Evolutionary conservation across 441 rosid species (phyloP).

Genomic region (Corymbia citriodora): DNA sequence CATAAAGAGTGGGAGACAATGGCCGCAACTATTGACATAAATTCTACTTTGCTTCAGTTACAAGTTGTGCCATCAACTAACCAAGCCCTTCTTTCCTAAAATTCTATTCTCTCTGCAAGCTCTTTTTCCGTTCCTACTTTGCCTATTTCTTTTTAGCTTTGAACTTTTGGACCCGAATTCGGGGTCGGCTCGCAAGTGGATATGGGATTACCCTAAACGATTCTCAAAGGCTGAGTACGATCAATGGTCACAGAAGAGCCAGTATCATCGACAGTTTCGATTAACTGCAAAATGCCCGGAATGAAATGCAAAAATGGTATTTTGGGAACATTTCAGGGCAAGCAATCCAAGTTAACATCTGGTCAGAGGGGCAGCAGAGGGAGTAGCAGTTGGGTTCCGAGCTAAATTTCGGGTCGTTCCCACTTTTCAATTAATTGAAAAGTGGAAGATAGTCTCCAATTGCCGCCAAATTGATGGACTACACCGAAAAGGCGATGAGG

Average conservation of each 20-base stretch:
- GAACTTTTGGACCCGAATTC: not conserved
- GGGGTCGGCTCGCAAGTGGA: not conserved
- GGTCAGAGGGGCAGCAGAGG: not conserved
- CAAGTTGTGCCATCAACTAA: conserved; percentile 31
- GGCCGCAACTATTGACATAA: not conserved
- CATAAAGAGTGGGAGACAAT: not conserved
- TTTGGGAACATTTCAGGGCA: not conserved
- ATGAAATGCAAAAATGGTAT: not conserved
- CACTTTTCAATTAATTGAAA: not conserved
- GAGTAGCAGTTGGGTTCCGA: not conserved
- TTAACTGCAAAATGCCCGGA: not conserved
- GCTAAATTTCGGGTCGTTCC: not conserved
- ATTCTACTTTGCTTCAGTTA: conserved; percentile 28
- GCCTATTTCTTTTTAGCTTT: not conserved
- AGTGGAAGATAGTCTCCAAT: not conserved
- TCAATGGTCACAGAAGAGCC: no score
- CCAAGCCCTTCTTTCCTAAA: not conserved
- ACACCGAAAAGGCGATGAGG: not conserved
- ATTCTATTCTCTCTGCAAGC: not conserved
- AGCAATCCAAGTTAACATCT: not conserved
- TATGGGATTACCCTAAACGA: not conserved
- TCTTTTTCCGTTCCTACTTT: not conserved
- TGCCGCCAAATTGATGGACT: not conserved
- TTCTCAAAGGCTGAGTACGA: not conserved
- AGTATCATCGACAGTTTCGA: not conserved